phyloP scores from a whole-genome alignment of 305 asterid species.

The Solanum hybrid region DNA sequence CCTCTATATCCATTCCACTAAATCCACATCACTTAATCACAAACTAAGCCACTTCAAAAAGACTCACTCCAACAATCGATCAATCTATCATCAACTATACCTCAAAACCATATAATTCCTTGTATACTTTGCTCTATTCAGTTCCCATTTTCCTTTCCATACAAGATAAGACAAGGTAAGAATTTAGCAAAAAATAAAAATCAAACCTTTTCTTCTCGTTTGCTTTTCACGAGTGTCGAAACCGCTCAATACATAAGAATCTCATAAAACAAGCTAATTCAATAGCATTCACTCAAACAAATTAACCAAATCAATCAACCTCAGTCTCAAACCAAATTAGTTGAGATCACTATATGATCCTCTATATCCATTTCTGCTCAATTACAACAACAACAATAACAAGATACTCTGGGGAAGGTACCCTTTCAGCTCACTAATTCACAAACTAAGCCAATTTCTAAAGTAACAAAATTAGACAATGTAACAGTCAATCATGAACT shows the following conservation, averaged over 20 bases:
- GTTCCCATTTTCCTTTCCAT: background rate
- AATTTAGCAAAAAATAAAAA: background rate
- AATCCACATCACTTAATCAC: background rate
- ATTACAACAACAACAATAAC: background rate
- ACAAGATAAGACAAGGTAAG: background rate
- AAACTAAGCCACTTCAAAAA: background rate
- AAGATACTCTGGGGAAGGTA: background rate
- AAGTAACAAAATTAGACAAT: background rate
- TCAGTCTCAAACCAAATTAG: background rate
- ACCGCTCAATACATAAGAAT: slow-evolving; percentile 52
- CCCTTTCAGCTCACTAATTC: background rate
- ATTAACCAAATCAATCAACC: background rate
- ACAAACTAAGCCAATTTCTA: background rate
- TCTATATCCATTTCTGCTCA: background rate
- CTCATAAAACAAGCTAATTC: slow-evolving; percentile 34
- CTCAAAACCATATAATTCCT: background rate
- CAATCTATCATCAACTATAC: background rate
- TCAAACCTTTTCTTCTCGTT: slow-evolving; percentile 68
- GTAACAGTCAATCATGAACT: background rate
- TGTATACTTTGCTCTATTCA: background rate
- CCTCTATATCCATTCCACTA: background rate
- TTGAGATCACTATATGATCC: background rate
- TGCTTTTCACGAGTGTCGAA: slow-evolving; percentile 47
- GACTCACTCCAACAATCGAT: background rate
- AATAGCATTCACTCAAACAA: background rate